Evolutionary conservation across 352 stramenopile genomes (phyloP).

Genomic region (Phytophthora idaei): DNA sequence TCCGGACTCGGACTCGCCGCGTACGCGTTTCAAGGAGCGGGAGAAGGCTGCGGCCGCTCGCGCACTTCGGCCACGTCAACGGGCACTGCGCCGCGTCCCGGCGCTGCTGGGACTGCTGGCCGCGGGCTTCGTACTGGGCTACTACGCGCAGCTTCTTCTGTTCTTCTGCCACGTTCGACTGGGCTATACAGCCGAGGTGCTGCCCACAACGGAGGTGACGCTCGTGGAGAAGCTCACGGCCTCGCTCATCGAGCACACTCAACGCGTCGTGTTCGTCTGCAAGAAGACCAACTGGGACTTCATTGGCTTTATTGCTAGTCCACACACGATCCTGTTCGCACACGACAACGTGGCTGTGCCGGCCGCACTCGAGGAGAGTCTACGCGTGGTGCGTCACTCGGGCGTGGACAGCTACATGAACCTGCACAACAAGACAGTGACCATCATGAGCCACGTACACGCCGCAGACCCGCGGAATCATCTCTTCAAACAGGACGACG

Average conservation of each 20-base stretch:
- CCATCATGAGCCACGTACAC: conserved; percentile 78
- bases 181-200: conserved; percentile 58
- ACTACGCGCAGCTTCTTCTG: conserved; percentile 70
- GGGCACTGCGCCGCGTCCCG: conserved; percentile 26
- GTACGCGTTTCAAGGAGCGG: conserved; percentile 28
- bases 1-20: conserved; percentile 14
- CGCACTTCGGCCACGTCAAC: conserved; percentile 9
- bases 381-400: conserved; percentile 64
- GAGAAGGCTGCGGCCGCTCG: conserved; percentile 24
- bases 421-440: conserved; percentile 84
- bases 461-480: conserved; percentile 52
- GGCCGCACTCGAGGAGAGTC: conserved; percentile 49
- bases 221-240: conserved; percentile 55
- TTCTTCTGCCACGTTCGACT: conserved; percentile 73
- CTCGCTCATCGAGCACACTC: conserved; percentile 57
- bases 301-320: conserved; percentile 65
- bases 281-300: conserved; percentile 84
- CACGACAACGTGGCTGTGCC: conserved; percentile 71
- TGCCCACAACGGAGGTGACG: conserved; percentile 47
- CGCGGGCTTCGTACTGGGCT: conserved; percentile 55
- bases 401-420: conserved; percentile 79
- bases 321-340: conserved; percentile 70
- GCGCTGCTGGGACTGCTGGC: conserved; percentile 27
- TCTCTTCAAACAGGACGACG: conserved; percentile 78
- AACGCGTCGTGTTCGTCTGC: conserved; percentile 73